phyloP scores from a whole-genome alignment of 2,329 filamentous ascomycete genomes.

The Chalara sp. region DNA sequence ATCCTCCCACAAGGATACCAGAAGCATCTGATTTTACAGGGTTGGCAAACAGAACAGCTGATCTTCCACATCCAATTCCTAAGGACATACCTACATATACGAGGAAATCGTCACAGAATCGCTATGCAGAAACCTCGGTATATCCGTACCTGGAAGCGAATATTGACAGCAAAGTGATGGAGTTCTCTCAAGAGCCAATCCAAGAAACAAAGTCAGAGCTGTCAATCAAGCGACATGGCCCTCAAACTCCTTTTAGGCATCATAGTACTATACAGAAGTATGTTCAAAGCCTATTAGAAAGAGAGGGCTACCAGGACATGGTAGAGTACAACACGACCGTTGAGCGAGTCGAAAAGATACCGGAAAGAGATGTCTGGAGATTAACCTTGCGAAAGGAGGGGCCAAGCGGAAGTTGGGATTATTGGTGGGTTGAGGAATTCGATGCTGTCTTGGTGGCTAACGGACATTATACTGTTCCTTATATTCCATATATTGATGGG shows the following conservation, averaged over 20 bases:
- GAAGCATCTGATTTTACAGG: not conserved
- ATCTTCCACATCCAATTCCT: not conserved
- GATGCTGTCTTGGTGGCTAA: slow-evolving; percentile 60
- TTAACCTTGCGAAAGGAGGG: slow-evolving; percentile 38
- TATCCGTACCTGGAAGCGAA: slow-evolving; percentile 58
- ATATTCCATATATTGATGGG: slow-evolving; percentile 51
- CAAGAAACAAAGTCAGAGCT: slow-evolving; percentile 33
- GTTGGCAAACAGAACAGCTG: not conserved
- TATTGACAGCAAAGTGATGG: slow-evolving; percentile 49
- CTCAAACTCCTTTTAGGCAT: slow-evolving; percentile 52
- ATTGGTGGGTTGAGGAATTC: slow-evolving; percentile 56
- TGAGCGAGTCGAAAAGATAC: slow-evolving; percentile 44
- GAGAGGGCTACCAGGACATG: slow-evolving; percentile 43
- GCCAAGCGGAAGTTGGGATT: slow-evolving; percentile 33
- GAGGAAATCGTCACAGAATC: slow-evolving; percentile 27
- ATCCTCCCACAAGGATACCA: not conserved
- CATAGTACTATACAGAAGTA: slow-evolving; percentile 48
- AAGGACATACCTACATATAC: slow-evolving; percentile 36
- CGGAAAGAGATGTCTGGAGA: slow-evolving; percentile 37
- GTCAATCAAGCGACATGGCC: slow-evolving; percentile 41
- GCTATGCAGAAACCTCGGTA: slow-evolving; percentile 43
- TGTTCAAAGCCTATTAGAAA: slow-evolving; percentile 42
- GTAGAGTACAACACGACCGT: slow-evolving; percentile 52
- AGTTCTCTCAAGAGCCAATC: slow-evolving; percentile 48
- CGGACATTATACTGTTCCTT: slow-evolving; percentile 60